phyloP scores from a whole-genome alignment of 345 rosid genomes.

The Excoecaria cochinchinensis region DNA sequence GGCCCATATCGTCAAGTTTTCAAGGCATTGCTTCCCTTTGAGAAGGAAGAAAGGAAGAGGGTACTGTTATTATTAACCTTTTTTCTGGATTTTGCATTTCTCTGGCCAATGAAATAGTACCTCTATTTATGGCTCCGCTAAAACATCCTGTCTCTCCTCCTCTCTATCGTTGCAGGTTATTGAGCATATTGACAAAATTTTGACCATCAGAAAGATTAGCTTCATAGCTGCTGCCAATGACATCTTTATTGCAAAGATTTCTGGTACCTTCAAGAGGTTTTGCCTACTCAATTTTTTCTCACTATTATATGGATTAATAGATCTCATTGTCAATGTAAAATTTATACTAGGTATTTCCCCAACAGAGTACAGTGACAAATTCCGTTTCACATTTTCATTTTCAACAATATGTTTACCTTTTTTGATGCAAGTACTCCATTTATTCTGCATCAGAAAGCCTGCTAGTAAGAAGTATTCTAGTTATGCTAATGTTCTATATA shows the following conservation, averaged over 20 bases:
- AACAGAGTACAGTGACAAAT: background rate
- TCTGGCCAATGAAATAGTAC: background rate
- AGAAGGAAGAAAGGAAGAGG: conserved; percentile 84
- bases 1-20: conserved; percentile 77
- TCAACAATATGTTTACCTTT: background rate
- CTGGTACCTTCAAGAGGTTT: conserved; percentile 97
- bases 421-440: background rate
- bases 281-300: conserved; percentile 19
- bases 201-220: conserved; percentile 64
- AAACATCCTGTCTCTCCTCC: background rate
- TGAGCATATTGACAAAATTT: conserved; percentile 75
- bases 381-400: background rate
- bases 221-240: conserved; percentile 76
- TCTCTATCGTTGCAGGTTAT: conserved; percentile 30
- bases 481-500: background rate
- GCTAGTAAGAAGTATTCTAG: background rate
- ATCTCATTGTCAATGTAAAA: background rate
- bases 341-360: background rate
- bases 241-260: conserved; percentile 84
- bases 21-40: conserved; percentile 79
- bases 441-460: background rate
- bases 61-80: conserved; percentile 30
- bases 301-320: background rate
- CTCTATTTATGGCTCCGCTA: background rate
- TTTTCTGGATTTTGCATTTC: background rate